Evolutionary conservation across 768 basidiomycete species (phyloP), one percentile per base, ranked within the genome.

Genomic region (Postia placenta): DNA sequence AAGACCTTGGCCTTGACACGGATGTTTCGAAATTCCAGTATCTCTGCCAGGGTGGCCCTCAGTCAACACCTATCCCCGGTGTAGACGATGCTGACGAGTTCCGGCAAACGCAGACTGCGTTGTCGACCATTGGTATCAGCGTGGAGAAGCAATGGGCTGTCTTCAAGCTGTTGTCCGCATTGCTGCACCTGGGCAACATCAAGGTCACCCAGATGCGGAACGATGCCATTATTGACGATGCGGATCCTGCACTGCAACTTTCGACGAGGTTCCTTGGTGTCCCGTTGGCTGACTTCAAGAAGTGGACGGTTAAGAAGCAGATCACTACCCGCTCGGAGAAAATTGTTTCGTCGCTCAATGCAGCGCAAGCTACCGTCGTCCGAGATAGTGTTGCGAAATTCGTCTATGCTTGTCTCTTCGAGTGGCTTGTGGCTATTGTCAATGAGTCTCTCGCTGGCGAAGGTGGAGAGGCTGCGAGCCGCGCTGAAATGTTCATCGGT

Each of bases 111-210:
- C 94, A 97, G 58, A 89, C 88, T 54, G 96, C 96, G 0, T 78
- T 99, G 19, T 93, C 91, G 4, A 97, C 92, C 4, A 96, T 99
- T 46, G 96, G 96, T 2, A 96, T 99, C 61, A 88, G 92, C 51
- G 89, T 97, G 46, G 94, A 97, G 67, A 90, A 91, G 61, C 96
- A 98, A 67, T 97, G 94, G 96, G 91, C 90, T 11, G 93, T 98
- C 49, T 99, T 98, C 71, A 83, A 88, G 55, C 75, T 99, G 28
- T 75, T 99, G 37, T 88, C 96, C 7, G 89, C 92, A 5, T 76
- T 99, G 30, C 77, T 99, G 30, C 96, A 99, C 68, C 81, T 99
- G n/a, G 96, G 96, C 37, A 99, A 99, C 67, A 87, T 98, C 69
- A 91, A 90, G 67, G 81, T 99, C 60, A 83, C 81, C 17, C 82